A percentile compares a stretch with the other conserved stretches of the same genome.
phyloP scores from a whole-genome alignment of 106 monocot species.

The Posidonia australis region DNA sequence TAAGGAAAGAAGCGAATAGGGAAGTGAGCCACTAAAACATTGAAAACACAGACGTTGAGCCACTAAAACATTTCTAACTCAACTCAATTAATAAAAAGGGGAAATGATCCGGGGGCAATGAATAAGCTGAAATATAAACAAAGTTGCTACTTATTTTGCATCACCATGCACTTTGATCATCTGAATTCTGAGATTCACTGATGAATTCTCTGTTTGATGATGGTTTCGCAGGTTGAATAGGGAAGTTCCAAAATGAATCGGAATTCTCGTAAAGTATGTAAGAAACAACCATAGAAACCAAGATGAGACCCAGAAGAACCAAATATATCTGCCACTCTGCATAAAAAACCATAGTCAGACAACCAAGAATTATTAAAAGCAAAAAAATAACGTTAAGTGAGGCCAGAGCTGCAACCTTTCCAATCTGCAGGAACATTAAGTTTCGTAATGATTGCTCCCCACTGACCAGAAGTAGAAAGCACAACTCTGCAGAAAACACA shows the following conservation, averaged over 20 bases:
- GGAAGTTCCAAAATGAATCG: conserved; percentile 62
- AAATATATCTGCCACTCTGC: conserved; percentile 72
- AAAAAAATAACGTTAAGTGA: background rate
- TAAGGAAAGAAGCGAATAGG: too few species aligned
- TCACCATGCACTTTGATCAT: conserved; percentile 59
- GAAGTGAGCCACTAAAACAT: too few species aligned
- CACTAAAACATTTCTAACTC: too few species aligned
- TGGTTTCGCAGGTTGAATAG: conserved; percentile 25
- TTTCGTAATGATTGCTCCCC: conserved; percentile 62
- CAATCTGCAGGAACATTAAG: conserved; percentile 81
- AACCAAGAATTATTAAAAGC: background rate
- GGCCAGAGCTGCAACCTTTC: conserved; percentile 49
- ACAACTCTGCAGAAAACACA: conserved; percentile 49
- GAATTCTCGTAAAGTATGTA: conserved; percentile 47
- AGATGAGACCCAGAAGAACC: conserved; percentile 48
- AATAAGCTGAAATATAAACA: too few species aligned
- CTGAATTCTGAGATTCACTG: conserved; percentile 26
- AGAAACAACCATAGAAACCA: conserved; percentile 33
- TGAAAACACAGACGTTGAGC: too few species aligned
- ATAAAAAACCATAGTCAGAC: background rate
- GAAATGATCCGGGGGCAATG: too few species aligned
- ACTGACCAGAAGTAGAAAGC: conserved; percentile 65
- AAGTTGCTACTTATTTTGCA: background rate
- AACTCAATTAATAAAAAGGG: too few species aligned
- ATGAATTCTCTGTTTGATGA: conserved; percentile 6